phyloP scores from a whole-genome alignment of 305 asterid genomes.

The Fraxinus sp. region DNA sequence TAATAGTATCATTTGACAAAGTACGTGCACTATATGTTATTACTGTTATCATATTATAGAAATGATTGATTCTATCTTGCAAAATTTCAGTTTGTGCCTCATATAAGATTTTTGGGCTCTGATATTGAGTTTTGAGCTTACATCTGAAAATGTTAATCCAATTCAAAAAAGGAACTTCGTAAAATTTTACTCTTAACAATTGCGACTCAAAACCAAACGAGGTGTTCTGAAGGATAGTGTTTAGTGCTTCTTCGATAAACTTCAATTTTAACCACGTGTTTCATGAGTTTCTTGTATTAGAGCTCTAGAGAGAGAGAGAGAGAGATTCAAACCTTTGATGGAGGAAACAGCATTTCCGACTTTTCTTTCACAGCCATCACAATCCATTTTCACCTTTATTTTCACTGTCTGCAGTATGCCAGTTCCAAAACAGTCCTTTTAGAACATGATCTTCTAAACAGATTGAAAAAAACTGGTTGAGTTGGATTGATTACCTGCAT shows the following conservation, averaged over 20 bases:
- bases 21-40: no score
- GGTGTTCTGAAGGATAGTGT: background rate
- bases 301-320: background rate
- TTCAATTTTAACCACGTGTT: no score
- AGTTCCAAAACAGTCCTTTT: background rate
- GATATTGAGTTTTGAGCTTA: background rate
- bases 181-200: background rate
- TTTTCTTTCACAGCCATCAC: conserved; percentile 74
- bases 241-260: background rate
- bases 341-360: conserved; percentile 54
- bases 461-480: background rate
- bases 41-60: background rate
- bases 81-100: background rate
- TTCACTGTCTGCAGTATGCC: conserved; percentile 51
- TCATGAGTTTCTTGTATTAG: background rate
- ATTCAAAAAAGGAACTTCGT: no score
- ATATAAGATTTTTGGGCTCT: background rate
- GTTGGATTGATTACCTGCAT: conserved; percentile 45
- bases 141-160: background rate
- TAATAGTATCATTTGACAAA: background rate
- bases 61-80: background rate
- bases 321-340: conserved; percentile 46
- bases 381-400: conserved; percentile 73
- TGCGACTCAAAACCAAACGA: background rate
- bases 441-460: background rate